phyloP scores from a whole-genome alignment of 1,284 basidiomycete species.

The Irpex sp. region DNA sequence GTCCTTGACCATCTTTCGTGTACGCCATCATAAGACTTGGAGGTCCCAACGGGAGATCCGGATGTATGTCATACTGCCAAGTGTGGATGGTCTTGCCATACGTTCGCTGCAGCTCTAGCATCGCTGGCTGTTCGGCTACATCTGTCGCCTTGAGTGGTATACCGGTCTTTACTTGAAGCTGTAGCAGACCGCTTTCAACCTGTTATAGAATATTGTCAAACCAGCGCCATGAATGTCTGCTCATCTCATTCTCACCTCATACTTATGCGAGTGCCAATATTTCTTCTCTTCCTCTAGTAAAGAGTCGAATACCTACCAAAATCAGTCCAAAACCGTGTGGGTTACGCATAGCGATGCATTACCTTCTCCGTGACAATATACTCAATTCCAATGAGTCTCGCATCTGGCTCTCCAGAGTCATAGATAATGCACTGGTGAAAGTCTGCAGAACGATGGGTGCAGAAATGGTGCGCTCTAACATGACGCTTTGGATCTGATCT shows the following conservation, averaged over 20 bases:
- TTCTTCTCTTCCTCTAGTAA: constrained; percentile 44
- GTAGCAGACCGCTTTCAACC: constrained; percentile 47
- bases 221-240: no score
- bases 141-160: constrained; percentile 37
- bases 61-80: constrained; percentile 39
- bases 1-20: constrained; percentile 33
- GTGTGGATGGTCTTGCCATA: constrained; percentile 54
- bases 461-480: constrained; percentile 41
- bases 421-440: constrained; percentile 39
- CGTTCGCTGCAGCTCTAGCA: constrained; percentile 45
- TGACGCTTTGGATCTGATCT: constrained; percentile 36
- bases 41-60: constrained; percentile 45
- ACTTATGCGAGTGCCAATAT: constrained; percentile 46
- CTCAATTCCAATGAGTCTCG: constrained; percentile 49
- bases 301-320: constrained; percentile 32
- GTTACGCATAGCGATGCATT: constrained; percentile 1
- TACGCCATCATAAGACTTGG: constrained; percentile 46
- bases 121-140: constrained; percentile 39
- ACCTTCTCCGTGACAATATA: constrained; percentile 45
- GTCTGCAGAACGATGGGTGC: constrained; percentile 32
- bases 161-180: constrained; percentile 35
- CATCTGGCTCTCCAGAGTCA: constrained; percentile 40
- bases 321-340: not conserved
- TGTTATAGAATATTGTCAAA: constrained; percentile 8
- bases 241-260: constrained; percentile 18